Evolutionary conservation across 169 alveolate genomes (phyloP), one percentile per base, ranked within the genome.

Genomic region (Plasmodium coatneyi): DNA sequence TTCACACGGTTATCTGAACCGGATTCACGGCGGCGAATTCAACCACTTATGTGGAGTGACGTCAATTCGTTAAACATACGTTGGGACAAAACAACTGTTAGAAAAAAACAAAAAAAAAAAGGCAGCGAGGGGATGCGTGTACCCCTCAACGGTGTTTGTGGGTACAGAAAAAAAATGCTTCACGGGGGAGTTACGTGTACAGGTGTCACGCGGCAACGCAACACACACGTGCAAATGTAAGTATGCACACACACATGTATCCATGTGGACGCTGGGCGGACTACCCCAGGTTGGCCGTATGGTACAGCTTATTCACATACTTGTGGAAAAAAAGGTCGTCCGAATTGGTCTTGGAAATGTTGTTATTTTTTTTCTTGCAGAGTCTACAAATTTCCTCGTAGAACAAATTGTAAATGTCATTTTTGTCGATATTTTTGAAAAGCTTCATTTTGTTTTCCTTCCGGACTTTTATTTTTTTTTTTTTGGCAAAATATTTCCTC

Each of bases 401-500:
- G 32, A 87, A 87, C 49, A 87, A 78, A 79, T 56, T 54, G 70
- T 87, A 87, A 25, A 87, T 87, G 70, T 87, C 93, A 87, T 87
- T 87, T 49, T 87, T 87, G 49, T 87, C 81, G 43, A 87, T 87
- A 71, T 87, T 87, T 78, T 79, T 87, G 80, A 87, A 87, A 3
- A 87, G 82, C 70, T 79, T 87, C 93, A 87, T 87, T 87, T 78
- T 87, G 32, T 87, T 87, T 87, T 87, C 93, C 70, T 87, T 87
- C 34, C 81, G 79, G 28, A 87, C 81, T 78, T 78, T 76, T 34
- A 87, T 87, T 87, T 79, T 87, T 78, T 78, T 28, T 56, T 87
- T 87, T 76, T 87, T 87, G 16, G 78, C 39, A 60, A 87, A 87
- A 66, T 87, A 87, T n/a, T 79, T 87, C 60, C 81, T 87, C 71